Conservation (phyloP, 345 rosid genomes). For the Pistacia integerrima region DNA sequence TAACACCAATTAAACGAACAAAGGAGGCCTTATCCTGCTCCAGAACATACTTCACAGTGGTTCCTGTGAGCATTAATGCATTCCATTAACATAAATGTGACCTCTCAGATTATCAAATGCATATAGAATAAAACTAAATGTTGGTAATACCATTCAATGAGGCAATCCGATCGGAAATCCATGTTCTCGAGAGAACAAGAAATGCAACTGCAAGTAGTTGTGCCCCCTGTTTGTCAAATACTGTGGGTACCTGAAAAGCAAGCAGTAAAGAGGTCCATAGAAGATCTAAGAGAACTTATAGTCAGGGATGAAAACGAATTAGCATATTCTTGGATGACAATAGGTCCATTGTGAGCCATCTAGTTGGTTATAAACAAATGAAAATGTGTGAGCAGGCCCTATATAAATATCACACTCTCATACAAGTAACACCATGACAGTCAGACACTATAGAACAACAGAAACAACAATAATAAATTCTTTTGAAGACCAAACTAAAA, state of each 20-base stretch:
- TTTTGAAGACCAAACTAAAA: not conserved
- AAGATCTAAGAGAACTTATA: not conserved
- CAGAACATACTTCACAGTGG: conserved; percentile 91
- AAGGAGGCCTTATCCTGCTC: conserved; percentile 94
- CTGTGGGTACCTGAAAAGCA: conserved; percentile 75
- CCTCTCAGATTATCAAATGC: conserved; percentile 11
- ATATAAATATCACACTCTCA: not conserved
- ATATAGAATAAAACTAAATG: conserved; percentile 13
- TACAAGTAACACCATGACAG: not conserved
- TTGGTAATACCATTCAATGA: conserved; percentile 73
- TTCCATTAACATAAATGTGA: conserved; percentile 20
- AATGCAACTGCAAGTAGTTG: conserved; percentile 83
- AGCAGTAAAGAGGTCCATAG: conserved; percentile 12
- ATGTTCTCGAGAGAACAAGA: conserved; percentile 89
- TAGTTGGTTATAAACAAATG: not conserved
- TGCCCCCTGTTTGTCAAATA: conserved; percentile 91
- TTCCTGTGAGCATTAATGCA: conserved; percentile 55
- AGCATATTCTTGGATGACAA: not conserved
- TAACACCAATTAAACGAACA: conserved; percentile 76
- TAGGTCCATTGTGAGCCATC: not conserved
- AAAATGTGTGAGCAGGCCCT: not conserved
- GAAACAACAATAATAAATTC: not conserved
- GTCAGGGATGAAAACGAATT: not conserved
- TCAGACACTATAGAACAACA: not conserved
- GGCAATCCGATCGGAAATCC: conserved; percentile 96